Evolutionary conservation across 352 stramenopile species (phyloP), one percentile per base, ranked within the genome.

Genomic region (Peronospora destructor): DNA sequence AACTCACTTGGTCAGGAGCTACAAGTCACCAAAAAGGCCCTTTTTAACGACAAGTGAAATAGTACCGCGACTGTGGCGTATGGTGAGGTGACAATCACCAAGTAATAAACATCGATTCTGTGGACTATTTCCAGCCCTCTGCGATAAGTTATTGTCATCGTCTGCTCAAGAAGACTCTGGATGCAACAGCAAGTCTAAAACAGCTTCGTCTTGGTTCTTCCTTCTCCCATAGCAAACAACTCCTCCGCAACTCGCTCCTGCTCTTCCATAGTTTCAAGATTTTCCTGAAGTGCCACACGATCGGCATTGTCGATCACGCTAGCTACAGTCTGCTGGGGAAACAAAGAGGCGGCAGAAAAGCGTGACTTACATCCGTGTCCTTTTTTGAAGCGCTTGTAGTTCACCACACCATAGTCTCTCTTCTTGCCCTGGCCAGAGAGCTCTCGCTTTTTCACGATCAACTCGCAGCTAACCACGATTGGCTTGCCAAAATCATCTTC

Each of bases 351-450:
- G 28, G 16, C 67, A 4, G 72, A 76, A 2, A 49, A 60, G n/a
- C 63, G 49, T n/a, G 59, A 64, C n/a, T 56, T 47, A 21, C 64
- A 73, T 7, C 64, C 64, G 25, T 87, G 87, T 14, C 78, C 74
- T 49, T 94, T 94, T 36, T 79, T 85, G 55, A 94, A 94, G 7
- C 76, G 76, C 64, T 94, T 94, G 53, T 84, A 91, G 33, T 94
- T 91, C 34, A 64, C 46, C 11, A 68, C 45, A 9, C 53, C 40
- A n/a, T 53, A 37, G 29, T 26, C 40, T 26, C 30, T 37, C 13
- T n/a, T 46, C 34, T 28, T 36, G 38, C 21, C n/a, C 25, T 38
- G 28, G 17, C 10, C 36, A 28, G 25, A 13, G 5, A 42, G 40
- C 5, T 45, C 40, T 21, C 36, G 49, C 33, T 64, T 71, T 43